Conservation (phyloP, 169 alveolate genomes). For the Cryptosporidium sp. region DNA sequence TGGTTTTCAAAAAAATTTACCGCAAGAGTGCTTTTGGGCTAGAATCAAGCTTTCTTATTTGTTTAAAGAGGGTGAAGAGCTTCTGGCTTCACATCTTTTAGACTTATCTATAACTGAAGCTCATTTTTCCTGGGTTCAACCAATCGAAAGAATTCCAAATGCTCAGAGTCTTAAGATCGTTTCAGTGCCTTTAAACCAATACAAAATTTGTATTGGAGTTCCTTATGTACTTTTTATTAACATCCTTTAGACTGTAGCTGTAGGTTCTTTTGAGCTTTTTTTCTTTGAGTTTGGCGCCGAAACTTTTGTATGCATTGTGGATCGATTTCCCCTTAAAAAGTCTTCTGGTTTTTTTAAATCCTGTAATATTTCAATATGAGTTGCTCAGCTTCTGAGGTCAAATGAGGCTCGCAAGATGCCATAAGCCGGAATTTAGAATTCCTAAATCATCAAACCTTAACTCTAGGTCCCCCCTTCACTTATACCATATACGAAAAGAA, state of each 20-base stretch:
- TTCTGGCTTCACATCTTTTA: neutral
- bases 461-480: too few relatives aligned
- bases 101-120: slow-evolving; percentile 19
- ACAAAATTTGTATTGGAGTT: slow-evolving; percentile 29
- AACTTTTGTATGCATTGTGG: neutral
- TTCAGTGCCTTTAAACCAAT: slow-evolving; percentile 17
- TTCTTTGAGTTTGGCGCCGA: neutral
- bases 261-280: neutral
- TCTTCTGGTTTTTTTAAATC: too few relatives aligned
- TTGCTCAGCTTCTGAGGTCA: too few relatives aligned
- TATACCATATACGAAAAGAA: too few relatives aligned
- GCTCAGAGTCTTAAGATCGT: slow-evolving; percentile 6
- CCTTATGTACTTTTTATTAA: neutral
- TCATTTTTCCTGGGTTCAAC: slow-evolving; percentile 39
- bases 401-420: too few relatives aligned
- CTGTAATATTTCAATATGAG: too few relatives aligned
- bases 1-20: neutral
- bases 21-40: slow-evolving; percentile 13
- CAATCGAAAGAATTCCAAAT: slow-evolving; percentile 32
- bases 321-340: too few relatives aligned
- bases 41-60: slow-evolving; percentile 16
- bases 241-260: neutral
- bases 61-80: neutral
- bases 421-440: neutral
- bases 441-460: too few relatives aligned